These are phyloP conservation scores for Pharnaceum exiguum DNA, from an alignment of 148 eudicot species.

Conservation along the genomic window DNA sequence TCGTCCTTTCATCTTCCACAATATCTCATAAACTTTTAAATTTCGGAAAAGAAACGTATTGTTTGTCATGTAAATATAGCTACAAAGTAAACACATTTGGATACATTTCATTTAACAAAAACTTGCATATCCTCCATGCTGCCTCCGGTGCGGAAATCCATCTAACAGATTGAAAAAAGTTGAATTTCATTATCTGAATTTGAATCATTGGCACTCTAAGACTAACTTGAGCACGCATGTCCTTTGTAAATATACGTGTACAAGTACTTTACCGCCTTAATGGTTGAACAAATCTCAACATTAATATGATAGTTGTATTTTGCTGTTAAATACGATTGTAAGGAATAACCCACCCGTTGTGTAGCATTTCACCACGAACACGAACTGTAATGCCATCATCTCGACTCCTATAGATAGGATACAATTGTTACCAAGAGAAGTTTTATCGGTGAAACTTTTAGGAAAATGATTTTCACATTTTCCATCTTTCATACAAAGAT, in stretches of 20 bases:
- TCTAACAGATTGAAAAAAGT: background rate
- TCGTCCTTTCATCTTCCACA: no score
- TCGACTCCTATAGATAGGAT: no score
- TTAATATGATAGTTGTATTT: background rate
- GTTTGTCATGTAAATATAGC: no score
- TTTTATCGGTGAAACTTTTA: background rate
- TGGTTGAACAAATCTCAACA: background rate
- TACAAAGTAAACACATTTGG: no score
- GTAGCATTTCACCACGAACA: no score
- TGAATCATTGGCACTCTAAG: background rate
- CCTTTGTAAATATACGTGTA: background rate
- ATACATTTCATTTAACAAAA: no score
- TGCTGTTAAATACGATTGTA: background rate
- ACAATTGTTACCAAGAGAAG: no score
- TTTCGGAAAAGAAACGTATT: no score
- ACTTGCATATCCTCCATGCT: no score
- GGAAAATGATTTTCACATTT: background rate
- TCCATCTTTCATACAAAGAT: background rate
- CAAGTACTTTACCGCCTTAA: background rate
- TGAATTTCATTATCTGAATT: background rate
- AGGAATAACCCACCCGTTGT: no score
- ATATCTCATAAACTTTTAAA: no score
- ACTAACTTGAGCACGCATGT: background rate
- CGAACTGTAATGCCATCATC: no score
- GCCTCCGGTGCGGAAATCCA: conserved; percentile 1